Evolutionary conservation across 139 green algal species (phyloP), one percentile per base, ranked within the genome.

Genomic region (Chloropicon primus): DNA sequence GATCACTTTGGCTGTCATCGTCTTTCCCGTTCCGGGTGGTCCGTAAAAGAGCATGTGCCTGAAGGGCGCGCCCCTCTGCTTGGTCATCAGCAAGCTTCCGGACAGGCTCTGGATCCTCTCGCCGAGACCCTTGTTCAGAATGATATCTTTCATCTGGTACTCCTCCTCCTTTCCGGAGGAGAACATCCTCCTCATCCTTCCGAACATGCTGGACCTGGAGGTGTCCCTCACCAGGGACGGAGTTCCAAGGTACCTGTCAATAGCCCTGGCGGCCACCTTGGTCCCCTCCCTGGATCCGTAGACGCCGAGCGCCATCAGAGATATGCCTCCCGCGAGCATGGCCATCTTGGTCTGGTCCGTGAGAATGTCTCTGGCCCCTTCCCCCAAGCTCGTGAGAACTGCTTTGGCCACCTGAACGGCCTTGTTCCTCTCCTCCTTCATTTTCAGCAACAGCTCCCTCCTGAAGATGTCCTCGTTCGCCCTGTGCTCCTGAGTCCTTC

Each of bases 381-480:
- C 71, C 71, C 23, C 71, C 83, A 22, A 87, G 79, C 0, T 82
- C 21, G 25, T 28, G 81, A 98, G 96, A 0, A 90, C 89, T 0
- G 90, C 88, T 72, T 98, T 94, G 85, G 98, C 96, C 27, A 87
- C 86, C 82, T 94, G 90, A 3, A 97, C 74, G 53, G 85, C 71
- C 53, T 90, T 89, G 80, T 92, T 87, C 1, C 83, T 86, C 71
- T 95, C 90, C 79, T 91, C 88, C 22, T 92, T 85, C 25, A 89
- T 41, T 73, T 88, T 85, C 25, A 88, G 72, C 72, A 84, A 27
- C 76, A 92, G 79, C 80, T 87, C 80, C 28, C 82, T 80, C 2
- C 92, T 80, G 88, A 97, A 96, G 41, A 99, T 87, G 83, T 99
- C 96, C 83, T 97, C 94, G 82, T 97, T 98, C 78, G 91, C 86